Base-by-base conservation (phyloP, 2,329 filamentous ascomycete species). In the Aspergillus fumigatiaffinis region DNA sequence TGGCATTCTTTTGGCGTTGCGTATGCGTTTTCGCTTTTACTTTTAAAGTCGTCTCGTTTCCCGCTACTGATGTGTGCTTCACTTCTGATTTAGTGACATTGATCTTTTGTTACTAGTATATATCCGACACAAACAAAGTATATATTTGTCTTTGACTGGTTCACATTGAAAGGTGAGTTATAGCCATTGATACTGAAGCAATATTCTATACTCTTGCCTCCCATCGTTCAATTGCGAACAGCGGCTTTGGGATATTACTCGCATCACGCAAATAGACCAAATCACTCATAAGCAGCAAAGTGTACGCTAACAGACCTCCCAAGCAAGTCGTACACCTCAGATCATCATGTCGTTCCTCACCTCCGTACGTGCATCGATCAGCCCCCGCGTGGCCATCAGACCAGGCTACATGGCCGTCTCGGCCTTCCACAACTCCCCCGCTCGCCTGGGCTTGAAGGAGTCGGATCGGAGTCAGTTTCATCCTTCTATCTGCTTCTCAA, bases 261-360 rank as follows among this genome's bases (percentile, higher is more conserved):
- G 21, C n/a, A 21, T 10, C 21, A 7, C 41, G 3, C 41, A 21
- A n/a, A n/a, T 23, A 50, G 26, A 14, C 10, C 2, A 26, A 20
- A 49, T 17, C 47, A n/a, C 12, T 25, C 12, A 49, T 28, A 17
- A 17, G 47, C 23, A 26, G 47, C 21, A 17, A 28, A 49, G 23
- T 17, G 32, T 38, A 38, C 7, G 12, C 32, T 38, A 38, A 38
- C 32, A 14, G 6, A 7, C 5, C 32, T 17, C 32, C 17, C 32
- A 46, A 23, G 42, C 42, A 46, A 47, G 25, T 7, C 50, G 44
- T 17, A 42, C 47, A n/a, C 38, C 38, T 17, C 32, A 29, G 52
- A 26, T 23, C 56, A 65, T 21, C 32, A 77, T 77, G 74, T 72
- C 74, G 7, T 71, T 74, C 63, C 64, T 75, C 57, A 56, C 68